Evolutionary conservation across 352 stramenopile genomes (phyloP).

Genomic region (Globisporangium apiculatum): DNA sequence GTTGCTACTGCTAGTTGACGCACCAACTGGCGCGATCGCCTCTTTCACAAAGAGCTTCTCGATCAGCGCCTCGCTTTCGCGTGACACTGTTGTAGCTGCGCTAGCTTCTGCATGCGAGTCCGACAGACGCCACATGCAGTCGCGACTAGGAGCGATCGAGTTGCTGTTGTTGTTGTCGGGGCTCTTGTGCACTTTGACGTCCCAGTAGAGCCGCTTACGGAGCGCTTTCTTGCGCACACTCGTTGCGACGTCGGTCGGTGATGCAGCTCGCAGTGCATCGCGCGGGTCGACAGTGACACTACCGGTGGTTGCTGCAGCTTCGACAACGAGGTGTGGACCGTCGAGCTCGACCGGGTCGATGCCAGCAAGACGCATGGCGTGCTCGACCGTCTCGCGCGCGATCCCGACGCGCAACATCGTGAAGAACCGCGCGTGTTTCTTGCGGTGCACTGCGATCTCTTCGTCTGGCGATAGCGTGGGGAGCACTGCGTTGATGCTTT

Average conservation of each 20-base stretch:
- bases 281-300: background rate
- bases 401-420: conserved; percentile 44
- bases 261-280: background rate
- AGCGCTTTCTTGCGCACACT: conserved; percentile 8
- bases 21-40: background rate
- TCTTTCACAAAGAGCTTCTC: conserved; percentile 62
- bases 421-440: conserved; percentile 43
- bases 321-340: conserved; percentile 7
- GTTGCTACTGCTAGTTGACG: background rate
- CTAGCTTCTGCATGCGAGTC: background rate
- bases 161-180: conserved; percentile 13
- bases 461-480: conserved; percentile 10
- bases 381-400: conserved; percentile 33
- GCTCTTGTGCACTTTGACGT: conserved; percentile 4
- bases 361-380: conserved; percentile 35
- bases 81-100: conserved; percentile 27
- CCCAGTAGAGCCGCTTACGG: conserved; percentile 12
- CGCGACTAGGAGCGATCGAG: conserved; percentile 13
- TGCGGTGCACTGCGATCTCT: conserved; percentile 25
- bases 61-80: conserved; percentile 53
- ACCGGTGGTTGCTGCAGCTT: background rate
- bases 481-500: background rate
- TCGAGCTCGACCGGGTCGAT: conserved; percentile 26
- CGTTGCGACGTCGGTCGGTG: background rate
- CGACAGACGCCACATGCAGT: conserved; percentile 46